Conservation (phyloP, 441 rosid species). For the Populus hybrid region DNA sequence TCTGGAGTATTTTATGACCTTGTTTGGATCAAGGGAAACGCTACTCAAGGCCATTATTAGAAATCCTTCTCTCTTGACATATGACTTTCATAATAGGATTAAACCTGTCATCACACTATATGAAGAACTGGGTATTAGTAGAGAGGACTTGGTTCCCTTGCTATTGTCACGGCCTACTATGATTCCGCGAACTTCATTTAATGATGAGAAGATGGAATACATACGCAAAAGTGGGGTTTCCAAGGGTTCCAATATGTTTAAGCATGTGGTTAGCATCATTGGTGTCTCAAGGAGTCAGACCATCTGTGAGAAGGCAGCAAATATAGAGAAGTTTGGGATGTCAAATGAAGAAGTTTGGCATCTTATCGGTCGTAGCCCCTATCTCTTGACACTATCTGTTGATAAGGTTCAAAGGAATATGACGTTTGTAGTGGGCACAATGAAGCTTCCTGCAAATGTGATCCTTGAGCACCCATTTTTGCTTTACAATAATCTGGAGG, state of each 20-base stretch:
- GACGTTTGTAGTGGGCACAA: constrained; percentile 61
- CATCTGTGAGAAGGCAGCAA: constrained; percentile 59
- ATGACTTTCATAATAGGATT: constrained; percentile 51
- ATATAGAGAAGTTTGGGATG: constrained; percentile 68
- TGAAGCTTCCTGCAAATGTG: constrained; percentile 53
- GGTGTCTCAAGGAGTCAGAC: constrained; percentile 73
- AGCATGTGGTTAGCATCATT: constrained; percentile 54
- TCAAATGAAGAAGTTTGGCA: constrained; percentile 62
- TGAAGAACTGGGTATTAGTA: constrained; percentile 50
- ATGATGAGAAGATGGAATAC: constrained; percentile 62
- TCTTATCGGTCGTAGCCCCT: constrained; percentile 59
- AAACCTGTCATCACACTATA: constrained; percentile 57
- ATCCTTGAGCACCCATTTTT: constrained; percentile 49
- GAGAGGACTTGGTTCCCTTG: constrained; percentile 51
- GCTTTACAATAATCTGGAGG: constrained; percentile 50
- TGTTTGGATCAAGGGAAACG: constrained; percentile 62
- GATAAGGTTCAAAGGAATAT: constrained; percentile 85
- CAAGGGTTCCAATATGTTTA: constrained; percentile 62
- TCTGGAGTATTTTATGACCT: constrained; percentile 40
- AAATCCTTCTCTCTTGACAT: constrained; percentile 74
- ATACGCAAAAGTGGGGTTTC: constrained; percentile 49
- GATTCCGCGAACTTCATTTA: constrained; percentile 62
- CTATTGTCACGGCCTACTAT: constrained; percentile 64
- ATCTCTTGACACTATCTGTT: constrained; percentile 56
- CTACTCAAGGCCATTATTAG: constrained; percentile 59